Evolutionary conservation across 805 yeast species (phyloP), one percentile per base, ranked within the genome.

Genomic region (Yarrowia sp.): DNA sequence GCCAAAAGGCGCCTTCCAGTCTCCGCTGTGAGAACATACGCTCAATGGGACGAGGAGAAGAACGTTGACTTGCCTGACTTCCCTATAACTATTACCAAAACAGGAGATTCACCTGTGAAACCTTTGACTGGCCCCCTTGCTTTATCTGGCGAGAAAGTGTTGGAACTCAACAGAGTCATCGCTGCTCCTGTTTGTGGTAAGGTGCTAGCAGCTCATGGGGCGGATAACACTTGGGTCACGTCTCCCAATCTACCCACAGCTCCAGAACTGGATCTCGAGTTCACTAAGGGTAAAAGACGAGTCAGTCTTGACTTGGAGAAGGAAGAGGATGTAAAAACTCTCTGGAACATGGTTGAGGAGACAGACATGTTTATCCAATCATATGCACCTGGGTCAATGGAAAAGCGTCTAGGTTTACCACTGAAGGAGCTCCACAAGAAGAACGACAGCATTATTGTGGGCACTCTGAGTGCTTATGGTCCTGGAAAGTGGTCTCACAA

Each of bases 171-270:
- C 46, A 20, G 61, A 24, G 61, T 55, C 5, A 55, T 55, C 2
- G 61, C 61, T 24, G 61, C 61, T 13, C 61, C 61, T 9, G 61
- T 55, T 3, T 55, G 61, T 15, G 61, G 61, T 2, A 55, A 55
- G 10, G 61, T 55, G 3, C 36, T 55, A 4, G 61, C 46, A 1
- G 61, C 61, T 9, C 61, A 55, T 6, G 61, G 61, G 8, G 46
- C 46, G 2, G 46, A 55, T 9, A 55, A n/a, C 46, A 39, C 61
- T 1, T 55, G 61, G 61, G 20, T 55, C 14, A 55, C 46, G 3
- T 55, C 61, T 4, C 61, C 61, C 6, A n/a, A 55, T 13, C 61
- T 55, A 1, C 61, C 61, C 14, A 19, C 46, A 15, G 61, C 61
- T 24, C 19, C 36, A 14, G 61, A 55, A 9, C 38, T 55, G 0